Percentiles rank a stretch among this genome's conserved stretches.
These are phyloP conservation scores for Allium cepa DNA, from an alignment of 106 monocot genomes.

Conservation along the genomic window DNA sequence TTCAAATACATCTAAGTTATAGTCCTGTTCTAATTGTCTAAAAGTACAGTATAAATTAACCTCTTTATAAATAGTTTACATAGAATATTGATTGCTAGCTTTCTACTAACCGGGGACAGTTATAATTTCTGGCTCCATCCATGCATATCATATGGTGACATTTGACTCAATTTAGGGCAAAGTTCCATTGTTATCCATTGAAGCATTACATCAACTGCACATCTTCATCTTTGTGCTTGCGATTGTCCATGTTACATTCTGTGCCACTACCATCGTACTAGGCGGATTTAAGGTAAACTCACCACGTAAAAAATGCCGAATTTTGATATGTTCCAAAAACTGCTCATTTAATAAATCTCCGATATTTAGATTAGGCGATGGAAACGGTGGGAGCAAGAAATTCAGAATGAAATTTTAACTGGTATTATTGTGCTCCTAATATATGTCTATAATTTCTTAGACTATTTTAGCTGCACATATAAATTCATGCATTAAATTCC, in stretches of 20 bases:
- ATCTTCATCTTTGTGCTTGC: constrained; percentile 92
- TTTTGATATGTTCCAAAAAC: no score
- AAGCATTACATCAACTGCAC: constrained; percentile 86
- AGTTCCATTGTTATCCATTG: constrained; percentile 66
- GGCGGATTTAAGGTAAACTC: constrained; percentile 63
- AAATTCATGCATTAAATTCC: background rate
- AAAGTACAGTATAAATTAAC: no score
- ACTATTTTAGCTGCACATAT: background rate
- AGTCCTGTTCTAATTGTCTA: no score
- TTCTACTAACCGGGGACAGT: no score
- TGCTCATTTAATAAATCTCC: background rate
- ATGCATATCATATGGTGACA: no score
- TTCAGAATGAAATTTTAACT: constrained; percentile 23
- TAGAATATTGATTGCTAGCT: no score
- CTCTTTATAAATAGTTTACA: no score
- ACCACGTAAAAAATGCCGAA: background rate
- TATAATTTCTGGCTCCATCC: no score
- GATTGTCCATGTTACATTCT: constrained; percentile 71
- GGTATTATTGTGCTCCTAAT: constrained; percentile 10
- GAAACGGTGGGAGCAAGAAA: constrained; percentile 69
- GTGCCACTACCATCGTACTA: constrained; percentile 76
- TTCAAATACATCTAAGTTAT: no score
- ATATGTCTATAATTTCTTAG: background rate
- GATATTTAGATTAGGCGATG: constrained; percentile 50
- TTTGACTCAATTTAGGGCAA: constrained; percentile 38